Evolutionary conservation across 2,329 filamentous ascomycete genomes (phyloP).

Genomic region (Plectosphaerella plurivora): DNA sequence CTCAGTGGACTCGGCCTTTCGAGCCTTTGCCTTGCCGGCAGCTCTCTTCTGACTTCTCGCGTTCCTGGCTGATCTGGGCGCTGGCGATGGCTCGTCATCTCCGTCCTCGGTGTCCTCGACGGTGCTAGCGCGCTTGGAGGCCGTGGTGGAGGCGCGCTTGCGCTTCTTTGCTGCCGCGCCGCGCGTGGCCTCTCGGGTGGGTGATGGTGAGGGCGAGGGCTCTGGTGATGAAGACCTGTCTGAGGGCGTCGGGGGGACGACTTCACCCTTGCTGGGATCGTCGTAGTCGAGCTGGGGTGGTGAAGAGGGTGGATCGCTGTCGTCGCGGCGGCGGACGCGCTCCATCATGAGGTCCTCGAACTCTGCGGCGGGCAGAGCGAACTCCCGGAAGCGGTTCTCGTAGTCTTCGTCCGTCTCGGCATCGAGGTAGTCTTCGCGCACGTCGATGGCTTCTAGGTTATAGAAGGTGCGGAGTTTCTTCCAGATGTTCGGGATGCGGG

Average conservation of each 20-base stretch:
- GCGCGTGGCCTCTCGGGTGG: constrained; percentile 1
- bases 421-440: constrained; percentile 64
- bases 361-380: constrained; percentile 51
- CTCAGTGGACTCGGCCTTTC: constrained; percentile 27
- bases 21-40: constrained; percentile 30
- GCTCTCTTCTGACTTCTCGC: constrained; percentile 31
- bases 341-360: constrained; percentile 44
- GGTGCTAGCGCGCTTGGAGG: constrained; percentile 35
- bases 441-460: constrained; percentile 80
- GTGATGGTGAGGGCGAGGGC: constrained; percentile 9
- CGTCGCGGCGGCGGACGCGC: constrained; percentile 37
- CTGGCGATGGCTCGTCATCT: constrained; percentile 34
- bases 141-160: constrained; percentile 34
- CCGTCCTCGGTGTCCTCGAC: constrained; percentile 49
- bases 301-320: constrained; percentile 40
- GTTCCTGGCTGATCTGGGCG: constrained; percentile 30
- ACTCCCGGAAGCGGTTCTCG: constrained; percentile 60
- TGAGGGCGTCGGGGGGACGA: background rate
- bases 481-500: constrained; percentile 88
- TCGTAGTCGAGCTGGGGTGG: constrained; percentile 37
- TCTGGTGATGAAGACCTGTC: background rate
- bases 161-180: constrained; percentile 28
- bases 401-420: constrained; percentile 53
- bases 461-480: constrained; percentile 78
- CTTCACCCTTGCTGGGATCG: constrained; percentile 7